phyloP scores from a whole-genome alignment of 192 early-diverging fungal genomes.

The Chytriomyces hyalinus region DNA sequence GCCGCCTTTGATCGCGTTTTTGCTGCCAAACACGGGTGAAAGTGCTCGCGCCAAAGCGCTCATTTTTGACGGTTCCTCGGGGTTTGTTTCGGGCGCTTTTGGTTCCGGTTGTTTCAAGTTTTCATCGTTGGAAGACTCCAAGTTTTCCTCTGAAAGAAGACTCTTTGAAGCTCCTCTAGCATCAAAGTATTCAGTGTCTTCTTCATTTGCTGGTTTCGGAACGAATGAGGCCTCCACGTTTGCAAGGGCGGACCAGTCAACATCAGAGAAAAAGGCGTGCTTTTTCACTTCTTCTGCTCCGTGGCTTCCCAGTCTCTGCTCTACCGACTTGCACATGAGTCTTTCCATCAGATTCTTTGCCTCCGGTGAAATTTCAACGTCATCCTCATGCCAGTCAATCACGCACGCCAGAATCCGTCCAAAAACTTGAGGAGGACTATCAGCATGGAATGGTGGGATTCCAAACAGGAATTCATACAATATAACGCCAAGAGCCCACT shows the following conservation, averaged over 20 bases:
- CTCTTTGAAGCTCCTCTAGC: constrained; percentile 67
- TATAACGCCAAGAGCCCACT: constrained; percentile 89
- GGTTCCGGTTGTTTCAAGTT: not conserved
- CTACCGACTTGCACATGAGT: constrained; percentile 68
- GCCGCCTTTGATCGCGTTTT: not conserved
- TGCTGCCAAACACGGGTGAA: constrained; percentile 11
- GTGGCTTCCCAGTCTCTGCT: constrained; percentile 66
- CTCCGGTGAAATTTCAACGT: constrained; percentile 72
- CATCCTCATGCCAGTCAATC: constrained; percentile 78
- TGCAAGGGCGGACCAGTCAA: constrained; percentile 74
- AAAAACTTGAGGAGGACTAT: constrained; percentile 79
- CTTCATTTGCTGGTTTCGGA: constrained; percentile 73
- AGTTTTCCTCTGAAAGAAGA: constrained; percentile 39
- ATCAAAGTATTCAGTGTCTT: constrained; percentile 96
- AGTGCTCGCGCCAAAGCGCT: constrained; percentile 15
- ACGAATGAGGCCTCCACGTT: constrained; percentile 77
- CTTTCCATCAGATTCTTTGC: constrained; percentile 81
- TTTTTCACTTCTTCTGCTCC: constrained; percentile 78
- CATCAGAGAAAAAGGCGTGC: constrained; percentile 75
- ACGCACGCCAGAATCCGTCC: constrained; percentile 77
- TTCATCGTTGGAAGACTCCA: constrained; percentile 1
- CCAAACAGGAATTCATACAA: constrained; percentile 87
- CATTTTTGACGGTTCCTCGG: constrained; percentile 2
- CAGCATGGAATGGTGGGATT: constrained; percentile 81
- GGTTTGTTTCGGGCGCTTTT: not conserved